Evolutionary conservation across 192 early-diverging fungal species (phyloP), one percentile per base, ranked within the genome.

Genomic region (Backusella australiensis): DNA sequence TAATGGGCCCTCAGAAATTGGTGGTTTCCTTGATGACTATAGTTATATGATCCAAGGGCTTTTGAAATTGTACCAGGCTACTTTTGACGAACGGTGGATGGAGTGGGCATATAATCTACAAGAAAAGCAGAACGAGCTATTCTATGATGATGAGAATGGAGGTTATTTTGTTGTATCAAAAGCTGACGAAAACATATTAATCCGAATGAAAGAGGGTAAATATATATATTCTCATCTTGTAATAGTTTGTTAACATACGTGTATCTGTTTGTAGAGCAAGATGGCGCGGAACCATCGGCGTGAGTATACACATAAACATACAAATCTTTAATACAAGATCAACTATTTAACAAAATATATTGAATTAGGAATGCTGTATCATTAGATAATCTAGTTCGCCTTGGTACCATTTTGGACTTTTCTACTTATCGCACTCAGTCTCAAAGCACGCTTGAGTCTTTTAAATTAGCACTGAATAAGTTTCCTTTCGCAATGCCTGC

Each of bases 281-380:
- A 91, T 84, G 89, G 89, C 12, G 89, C 90, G 0, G 90, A 91
- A 73, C 90, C 90, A 15, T 83, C 89, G 11, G 49, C 86, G 81
- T 85, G 76, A 78, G 81, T 41, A 26, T 63, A 63, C 12, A 14
- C 12, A 14, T 29, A 21, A 56, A 56, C n/a, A 63, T 26, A 9
- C 23, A 29, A 15, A 63, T 21, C 6, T 29, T 63, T 14, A 7
- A 63, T n/a, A 21, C 15, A 12, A 59, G 23, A 29, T 14, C 56
- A 14, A 29, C 1, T 63, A 63, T 63, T 63, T 63, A 63, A 12
- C 67, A 9, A 39, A 14, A 39, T 68, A 59, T 39, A 38, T 34
- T 34, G 17, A 26, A 67, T 12, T 69, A 85, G 83, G 7, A 88
- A 89, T 46, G 83, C 88, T 32, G 84, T 91, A 4, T 72, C 88